These are phyloP conservation scores for Schizophyllum commune DNA, from an alignment of 1,284 basidiomycete genomes.

Conservation along the genomic window DNA sequence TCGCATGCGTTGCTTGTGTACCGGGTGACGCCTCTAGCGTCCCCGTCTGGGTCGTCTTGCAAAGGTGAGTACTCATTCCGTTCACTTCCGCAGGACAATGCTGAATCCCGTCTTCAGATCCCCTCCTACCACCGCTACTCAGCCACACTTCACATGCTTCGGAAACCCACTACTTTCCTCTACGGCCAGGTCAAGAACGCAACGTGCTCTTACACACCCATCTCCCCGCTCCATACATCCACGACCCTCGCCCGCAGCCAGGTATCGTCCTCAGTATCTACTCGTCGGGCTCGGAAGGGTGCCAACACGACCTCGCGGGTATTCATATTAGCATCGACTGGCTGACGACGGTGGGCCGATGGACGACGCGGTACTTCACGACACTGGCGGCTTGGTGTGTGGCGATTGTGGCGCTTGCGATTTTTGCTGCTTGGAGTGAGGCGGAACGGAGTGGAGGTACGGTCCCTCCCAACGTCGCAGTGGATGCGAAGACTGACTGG, in stretches of 20 bases:
- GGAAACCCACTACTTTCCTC: constrained; percentile 69
- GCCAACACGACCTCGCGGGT: constrained; percentile 29
- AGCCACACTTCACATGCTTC: constrained; percentile 44
- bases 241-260: constrained; percentile 15
- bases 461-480: constrained; percentile 4
- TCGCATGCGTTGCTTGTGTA: constrained; percentile 61
- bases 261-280: constrained; percentile 52
- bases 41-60: constrained; percentile 18
- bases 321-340: constrained; percentile 56
- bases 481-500: constrained; percentile 4
- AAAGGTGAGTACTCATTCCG: constrained; percentile 17
- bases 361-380: constrained; percentile 65
- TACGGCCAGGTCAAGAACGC: constrained; percentile 24
- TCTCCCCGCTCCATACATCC: constrained; percentile 57
- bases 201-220: constrained; percentile 67
- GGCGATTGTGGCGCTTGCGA: constrained; percentile 50
- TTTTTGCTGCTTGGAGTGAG: constrained; percentile 44
- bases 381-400: constrained; percentile 63
- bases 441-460: constrained; percentile 26
- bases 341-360: constrained; percentile 61
- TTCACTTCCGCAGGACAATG: constrained; percentile 4
- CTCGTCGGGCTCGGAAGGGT: constrained; percentile 43
- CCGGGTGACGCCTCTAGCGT: constrained; percentile 30
- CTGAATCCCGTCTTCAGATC: constrained; percentile 23
- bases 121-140: constrained; percentile 49